Evolutionary conservation across 2,329 filamentous ascomycete genomes (phyloP).

Genomic region (Aspergillus puulaauensis): DNA sequence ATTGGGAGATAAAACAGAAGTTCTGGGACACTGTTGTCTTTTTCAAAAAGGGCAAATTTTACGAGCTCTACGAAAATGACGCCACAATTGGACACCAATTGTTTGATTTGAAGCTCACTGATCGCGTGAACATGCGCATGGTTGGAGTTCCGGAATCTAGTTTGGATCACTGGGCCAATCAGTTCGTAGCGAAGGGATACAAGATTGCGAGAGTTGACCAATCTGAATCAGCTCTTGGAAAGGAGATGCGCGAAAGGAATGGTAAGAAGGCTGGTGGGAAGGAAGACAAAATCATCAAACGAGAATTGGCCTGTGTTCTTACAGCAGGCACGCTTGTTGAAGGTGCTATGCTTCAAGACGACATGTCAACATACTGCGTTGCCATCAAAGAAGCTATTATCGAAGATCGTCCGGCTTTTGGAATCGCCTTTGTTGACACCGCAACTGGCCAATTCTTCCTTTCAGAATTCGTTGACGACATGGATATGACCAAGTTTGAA

Average conservation of each 20-base stretch:
- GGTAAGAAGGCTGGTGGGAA: constrained; percentile 56
- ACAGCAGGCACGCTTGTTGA: constrained; percentile 93
- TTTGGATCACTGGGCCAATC: constrained; percentile 94
- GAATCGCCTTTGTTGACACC: constrained; percentile 90
- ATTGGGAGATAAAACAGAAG: constrained; percentile 99
- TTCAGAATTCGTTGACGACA: constrained; percentile 88
- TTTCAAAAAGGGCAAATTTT: constrained; percentile 99
- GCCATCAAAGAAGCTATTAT: constrained; percentile 80
- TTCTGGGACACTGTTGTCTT: constrained; percentile 98
- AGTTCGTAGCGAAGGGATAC: constrained; percentile 96
- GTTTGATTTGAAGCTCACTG: constrained; percentile 96
- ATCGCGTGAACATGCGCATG: constrained; percentile 99
- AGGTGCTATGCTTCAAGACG: constrained; percentile 93
- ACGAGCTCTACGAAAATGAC: constrained; percentile 97
- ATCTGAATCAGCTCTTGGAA: constrained; percentile 90
- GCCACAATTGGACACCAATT: constrained; percentile 94
- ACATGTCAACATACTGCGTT: constrained; percentile 95
- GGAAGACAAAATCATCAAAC: constrained; percentile 87
- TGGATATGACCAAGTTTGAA: constrained; percentile 93
- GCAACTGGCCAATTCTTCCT: constrained; percentile 93
- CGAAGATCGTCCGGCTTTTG: constrained; percentile 77
- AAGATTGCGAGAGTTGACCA: constrained; percentile 97
- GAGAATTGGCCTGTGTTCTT: constrained; percentile 86
- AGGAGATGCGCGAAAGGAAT: constrained; percentile 97
- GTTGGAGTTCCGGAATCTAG: constrained; percentile 95